These are phyloP conservation scores for Volvox carteri DNA, from an alignment of 163 green algal species.

Conservation along the genomic window DNA sequence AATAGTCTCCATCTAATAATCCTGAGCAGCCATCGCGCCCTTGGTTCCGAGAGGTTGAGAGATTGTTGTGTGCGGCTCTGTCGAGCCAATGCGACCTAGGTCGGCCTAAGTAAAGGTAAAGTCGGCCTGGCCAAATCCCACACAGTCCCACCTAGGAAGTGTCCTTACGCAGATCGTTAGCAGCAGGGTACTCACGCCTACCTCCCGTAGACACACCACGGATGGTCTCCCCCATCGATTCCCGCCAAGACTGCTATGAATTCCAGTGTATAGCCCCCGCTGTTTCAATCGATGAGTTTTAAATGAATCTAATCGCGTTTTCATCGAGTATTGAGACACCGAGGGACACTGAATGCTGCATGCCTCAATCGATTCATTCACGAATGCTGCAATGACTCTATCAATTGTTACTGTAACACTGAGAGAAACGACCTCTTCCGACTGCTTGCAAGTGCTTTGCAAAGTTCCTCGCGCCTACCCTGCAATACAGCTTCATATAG, in stretches of 20 bases:
- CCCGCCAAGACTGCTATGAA: slow-evolving; percentile 26
- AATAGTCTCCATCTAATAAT: neutral
- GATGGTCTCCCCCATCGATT: slow-evolving; percentile 25
- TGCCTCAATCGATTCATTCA: slow-evolving; percentile 6
- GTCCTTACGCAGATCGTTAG: too few species aligned
- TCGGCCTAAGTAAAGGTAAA: too few species aligned
- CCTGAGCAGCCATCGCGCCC: too few species aligned
- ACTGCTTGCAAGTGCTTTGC: neutral
- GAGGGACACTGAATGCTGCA: neutral
- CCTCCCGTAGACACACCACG: neutral
- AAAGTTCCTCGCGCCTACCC: neutral
- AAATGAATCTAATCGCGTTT: slow-evolving; percentile 22
- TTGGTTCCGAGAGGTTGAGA: too few species aligned
- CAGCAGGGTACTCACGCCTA: neutral
- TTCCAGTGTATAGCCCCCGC: slow-evolving; percentile 25
- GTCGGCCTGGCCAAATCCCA: too few species aligned
- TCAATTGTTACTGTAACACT: neutral
- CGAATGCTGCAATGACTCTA: neutral
- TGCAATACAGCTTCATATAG: neutral
- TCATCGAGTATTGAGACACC: slow-evolving; percentile 19
- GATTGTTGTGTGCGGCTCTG: too few species aligned
- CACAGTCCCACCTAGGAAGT: too few species aligned
- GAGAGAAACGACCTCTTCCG: neutral
- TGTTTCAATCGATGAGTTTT: slow-evolving; percentile 34
- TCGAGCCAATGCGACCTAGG: too few species aligned